phyloP scores from a whole-genome alignment of 164 flowering plant genomes.

The Litsea cubeba region DNA sequence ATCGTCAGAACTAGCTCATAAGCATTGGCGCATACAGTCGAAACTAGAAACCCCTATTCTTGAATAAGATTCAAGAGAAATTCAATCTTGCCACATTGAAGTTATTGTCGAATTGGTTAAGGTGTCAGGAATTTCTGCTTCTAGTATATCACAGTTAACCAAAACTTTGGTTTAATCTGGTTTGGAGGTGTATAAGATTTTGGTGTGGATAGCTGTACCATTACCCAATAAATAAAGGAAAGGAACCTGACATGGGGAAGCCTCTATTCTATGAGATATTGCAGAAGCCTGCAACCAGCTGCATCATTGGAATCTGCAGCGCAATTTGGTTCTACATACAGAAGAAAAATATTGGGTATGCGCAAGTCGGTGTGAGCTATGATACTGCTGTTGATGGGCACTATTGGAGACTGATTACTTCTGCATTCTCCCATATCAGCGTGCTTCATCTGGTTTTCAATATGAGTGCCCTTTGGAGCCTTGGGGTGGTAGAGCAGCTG shows the following conservation, averaged over 20 bases:
- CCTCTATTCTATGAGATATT: slow-evolving; percentile 75
- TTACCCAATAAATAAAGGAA: not conserved
- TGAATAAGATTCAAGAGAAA: no score
- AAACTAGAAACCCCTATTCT: no score
- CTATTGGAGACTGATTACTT: slow-evolving; percentile 91
- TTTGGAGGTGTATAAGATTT: not conserved
- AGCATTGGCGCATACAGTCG: no score
- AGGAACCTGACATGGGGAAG: slow-evolving; percentile 59
- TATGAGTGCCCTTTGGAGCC: slow-evolving; percentile 98
- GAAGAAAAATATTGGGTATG: slow-evolving; percentile 82
- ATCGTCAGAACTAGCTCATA: no score
- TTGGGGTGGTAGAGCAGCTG: slow-evolving; percentile 80
- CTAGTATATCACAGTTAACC: not conserved
- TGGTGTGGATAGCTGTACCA: not conserved
- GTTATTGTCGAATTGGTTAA: not conserved
- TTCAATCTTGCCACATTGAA: no score
- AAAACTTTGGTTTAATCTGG: not conserved
- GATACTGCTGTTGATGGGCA: slow-evolving; percentile 85
- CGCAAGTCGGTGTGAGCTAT: slow-evolving; percentile 88
- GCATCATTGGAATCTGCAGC: slow-evolving; percentile 71
- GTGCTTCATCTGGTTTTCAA: slow-evolving; percentile 89
- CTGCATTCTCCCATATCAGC: slow-evolving; percentile 89
- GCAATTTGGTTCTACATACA: slow-evolving; percentile 87
- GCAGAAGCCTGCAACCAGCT: slow-evolving; percentile 93
- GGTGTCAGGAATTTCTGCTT: not conserved